Evolutionary conservation across 192 early-diverging fungal species (phyloP).

Genomic region (Geranomyces michiganensis): DNA sequence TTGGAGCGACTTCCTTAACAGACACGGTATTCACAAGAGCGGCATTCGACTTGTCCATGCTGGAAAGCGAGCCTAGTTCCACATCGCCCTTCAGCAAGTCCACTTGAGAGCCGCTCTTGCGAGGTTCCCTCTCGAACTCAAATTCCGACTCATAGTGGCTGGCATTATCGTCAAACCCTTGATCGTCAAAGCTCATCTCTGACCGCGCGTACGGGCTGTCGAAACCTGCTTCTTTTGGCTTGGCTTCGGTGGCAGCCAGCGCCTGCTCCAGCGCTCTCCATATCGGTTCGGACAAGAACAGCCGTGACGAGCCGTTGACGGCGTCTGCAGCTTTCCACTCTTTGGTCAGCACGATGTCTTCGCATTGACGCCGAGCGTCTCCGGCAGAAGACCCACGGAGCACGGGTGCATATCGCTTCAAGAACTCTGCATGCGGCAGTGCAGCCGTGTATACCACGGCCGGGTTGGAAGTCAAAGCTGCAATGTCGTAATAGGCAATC

Average conservation of each 20-base stretch:
- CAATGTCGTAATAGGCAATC: slow-evolving; percentile 69
- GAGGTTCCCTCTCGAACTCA: slow-evolving; percentile 30
- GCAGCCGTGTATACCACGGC: slow-evolving; percentile 73
- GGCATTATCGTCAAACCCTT: slow-evolving; percentile 34
- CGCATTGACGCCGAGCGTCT: slow-evolving; percentile 34
- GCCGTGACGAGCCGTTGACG: slow-evolving; percentile 47
- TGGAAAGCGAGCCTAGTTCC: slow-evolving; percentile 24
- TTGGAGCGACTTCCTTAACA: slow-evolving; percentile 19
- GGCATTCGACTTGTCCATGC: slow-evolving; percentile 10
- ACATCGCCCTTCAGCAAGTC: slow-evolving; percentile 23
- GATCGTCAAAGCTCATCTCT: slow-evolving; percentile 18
- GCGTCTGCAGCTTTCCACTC: slow-evolving; percentile 40
- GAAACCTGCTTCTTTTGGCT: slow-evolving; percentile 36
- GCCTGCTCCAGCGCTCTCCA: slow-evolving; percentile 87
- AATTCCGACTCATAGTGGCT: slow-evolving; percentile 54
- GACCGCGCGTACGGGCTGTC: slow-evolving; percentile 5
- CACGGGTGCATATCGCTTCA: slow-evolving; percentile 67
- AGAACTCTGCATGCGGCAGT: slow-evolving; percentile 77
- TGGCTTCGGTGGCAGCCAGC: slow-evolving; percentile 72
- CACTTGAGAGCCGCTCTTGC: slow-evolving; percentile 8
- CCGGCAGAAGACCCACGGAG: slow-evolving; percentile 18
- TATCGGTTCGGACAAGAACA: slow-evolving; percentile 73
- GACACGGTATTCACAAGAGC: not conserved
- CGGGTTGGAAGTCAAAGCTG: slow-evolving; percentile 67
- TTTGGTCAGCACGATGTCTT: slow-evolving; percentile 20